Evolutionary conservation across 306 rosid genomes (phyloP).

Genomic region (Casuarina glauca): DNA sequence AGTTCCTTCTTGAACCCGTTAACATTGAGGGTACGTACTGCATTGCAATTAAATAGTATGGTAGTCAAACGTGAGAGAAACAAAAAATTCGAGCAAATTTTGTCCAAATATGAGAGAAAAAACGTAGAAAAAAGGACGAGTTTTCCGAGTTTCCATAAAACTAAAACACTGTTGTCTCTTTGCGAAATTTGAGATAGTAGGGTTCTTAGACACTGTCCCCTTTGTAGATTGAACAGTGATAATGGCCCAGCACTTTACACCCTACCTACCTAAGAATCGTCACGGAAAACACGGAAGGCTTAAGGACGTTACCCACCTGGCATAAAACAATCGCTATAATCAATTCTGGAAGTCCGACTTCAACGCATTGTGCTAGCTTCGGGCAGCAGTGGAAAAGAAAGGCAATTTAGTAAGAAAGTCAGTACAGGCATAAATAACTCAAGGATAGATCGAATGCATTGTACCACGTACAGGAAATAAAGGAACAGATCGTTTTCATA

Average conservation of each 20-base stretch:
- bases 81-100: constrained; percentile 5
- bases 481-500: no score
- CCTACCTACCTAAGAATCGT: neutral
- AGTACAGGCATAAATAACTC: no score
- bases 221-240: neutral
- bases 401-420: neutral
- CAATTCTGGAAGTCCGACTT: constrained; percentile 77
- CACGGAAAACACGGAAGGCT: neutral
- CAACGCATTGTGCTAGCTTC: no score
- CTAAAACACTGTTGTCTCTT: neutral
- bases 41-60: constrained; percentile 18
- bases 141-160: neutral
- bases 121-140: neutral
- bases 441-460: no score
- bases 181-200: neutral
- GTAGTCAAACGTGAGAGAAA: neutral
- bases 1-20: constrained; percentile 37
- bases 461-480: no score
- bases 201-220: no score
- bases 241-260: neutral
- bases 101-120: neutral
- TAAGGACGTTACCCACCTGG: constrained; percentile 49
- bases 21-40: constrained; percentile 64
- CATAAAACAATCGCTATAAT: constrained; percentile 59
- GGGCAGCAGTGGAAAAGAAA: constrained; percentile 26